Conservation (phyloP, 2,329 filamentous ascomycete genomes). For the Xylaria sp. region DNA sequence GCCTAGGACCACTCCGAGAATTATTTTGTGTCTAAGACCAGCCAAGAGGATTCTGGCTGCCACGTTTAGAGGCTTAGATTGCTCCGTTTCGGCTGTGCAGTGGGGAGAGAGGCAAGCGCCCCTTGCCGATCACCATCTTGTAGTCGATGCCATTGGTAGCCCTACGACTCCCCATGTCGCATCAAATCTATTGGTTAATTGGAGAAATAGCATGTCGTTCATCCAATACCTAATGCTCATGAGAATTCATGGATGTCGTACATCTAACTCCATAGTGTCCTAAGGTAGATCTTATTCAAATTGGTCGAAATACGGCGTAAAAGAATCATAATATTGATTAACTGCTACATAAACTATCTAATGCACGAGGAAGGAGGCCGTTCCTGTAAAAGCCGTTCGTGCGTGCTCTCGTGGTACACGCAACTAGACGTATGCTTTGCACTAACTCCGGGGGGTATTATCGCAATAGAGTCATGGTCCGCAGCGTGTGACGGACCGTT, state of each 20-base stretch:
- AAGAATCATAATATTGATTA: neutral
- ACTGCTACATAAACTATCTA: slow-evolving; percentile 41
- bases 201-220: neutral
- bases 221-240: neutral
- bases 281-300: no score
- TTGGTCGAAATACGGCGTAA: no score
- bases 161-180: neutral
- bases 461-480: slow-evolving; percentile 35
- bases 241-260: neutral
- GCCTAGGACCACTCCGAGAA: neutral
- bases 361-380: slow-evolving; percentile 24
- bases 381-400: slow-evolving; percentile 23
- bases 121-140: slow-evolving; percentile 9
- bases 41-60: neutral
- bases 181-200: neutral
- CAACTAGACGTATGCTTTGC: slow-evolving; percentile 29
- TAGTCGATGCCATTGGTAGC: slow-evolving; percentile 21
- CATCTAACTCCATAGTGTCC: no score
- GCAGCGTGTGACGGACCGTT: slow-evolving; percentile 27
- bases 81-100: slow-evolving; percentile 21
- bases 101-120: slow-evolving; percentile 15
- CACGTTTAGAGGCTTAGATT: slow-evolving; percentile 10
- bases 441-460: slow-evolving; percentile 45
- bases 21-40: neutral
- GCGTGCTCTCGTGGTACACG: slow-evolving; percentile 21